Percentiles rank a stretch among this genome's conserved stretches.
These are phyloP conservation scores for Alternaria metachromatica DNA, from an alignment of 2,329 filamentous ascomycete genomes.

Conservation along the genomic window DNA sequence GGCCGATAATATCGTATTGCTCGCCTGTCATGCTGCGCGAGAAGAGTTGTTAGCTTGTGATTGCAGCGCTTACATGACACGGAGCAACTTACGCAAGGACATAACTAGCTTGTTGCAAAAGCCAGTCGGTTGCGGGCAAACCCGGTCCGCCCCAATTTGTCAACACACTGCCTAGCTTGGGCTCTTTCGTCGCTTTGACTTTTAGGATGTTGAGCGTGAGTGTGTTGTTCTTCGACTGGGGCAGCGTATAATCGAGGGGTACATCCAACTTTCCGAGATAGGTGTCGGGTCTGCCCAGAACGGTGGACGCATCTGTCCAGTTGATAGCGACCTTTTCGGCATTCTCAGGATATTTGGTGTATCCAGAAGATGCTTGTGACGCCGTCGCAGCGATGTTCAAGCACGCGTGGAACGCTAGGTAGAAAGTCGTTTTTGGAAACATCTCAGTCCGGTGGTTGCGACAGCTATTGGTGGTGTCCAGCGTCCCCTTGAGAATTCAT, in stretches of 20 bases:
- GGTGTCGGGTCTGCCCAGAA: background rate
- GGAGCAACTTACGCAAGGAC: background rate
- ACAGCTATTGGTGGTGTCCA: no score
- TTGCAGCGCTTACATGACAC: fast-evolving
- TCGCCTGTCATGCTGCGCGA: background rate
- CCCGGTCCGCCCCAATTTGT: background rate
- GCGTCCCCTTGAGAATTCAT: no score
- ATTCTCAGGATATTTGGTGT: background rate
- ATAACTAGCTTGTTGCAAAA: background rate
- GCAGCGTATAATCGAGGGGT: background rate
- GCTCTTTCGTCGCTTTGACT: background rate
- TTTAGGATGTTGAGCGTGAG: background rate
- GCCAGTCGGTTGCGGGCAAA: background rate
- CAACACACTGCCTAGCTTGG: background rate
- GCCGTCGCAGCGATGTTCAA: background rate
- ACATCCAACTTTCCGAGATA: background rate
- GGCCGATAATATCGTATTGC: background rate
- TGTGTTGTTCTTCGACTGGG: background rate
- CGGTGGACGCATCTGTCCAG: background rate
- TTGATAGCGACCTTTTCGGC: background rate
- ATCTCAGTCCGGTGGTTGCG: background rate
- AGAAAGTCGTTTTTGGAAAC: background rate
- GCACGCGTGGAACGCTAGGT: background rate
- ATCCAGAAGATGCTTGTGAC: background rate
- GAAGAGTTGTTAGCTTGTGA: fast-evolving